Evolutionary conservation across 169 alveolate genomes (phyloP).

Genomic region (Plasmodium billcollinsi): DNA sequence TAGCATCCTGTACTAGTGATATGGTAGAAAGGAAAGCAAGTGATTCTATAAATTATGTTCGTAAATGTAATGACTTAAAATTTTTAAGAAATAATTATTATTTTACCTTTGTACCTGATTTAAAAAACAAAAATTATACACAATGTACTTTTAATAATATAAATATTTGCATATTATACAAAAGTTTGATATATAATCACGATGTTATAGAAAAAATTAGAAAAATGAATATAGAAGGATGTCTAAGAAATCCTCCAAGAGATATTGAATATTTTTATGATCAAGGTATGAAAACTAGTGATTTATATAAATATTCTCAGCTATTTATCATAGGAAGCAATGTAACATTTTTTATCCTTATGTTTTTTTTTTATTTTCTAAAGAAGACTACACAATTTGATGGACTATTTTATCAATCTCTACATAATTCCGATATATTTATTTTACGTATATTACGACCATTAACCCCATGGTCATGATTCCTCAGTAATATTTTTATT

Average conservation of each 20-base stretch:
- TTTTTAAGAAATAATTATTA: constrained; percentile 56
- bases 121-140: constrained; percentile 23
- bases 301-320: constrained; percentile 61
- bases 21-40: neutral
- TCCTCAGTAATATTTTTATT: too few species aligned
- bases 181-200: constrained; percentile 23
- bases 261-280: constrained; percentile 63
- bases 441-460: constrained; percentile 56
- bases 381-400: constrained; percentile 72
- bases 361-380: constrained; percentile 54
- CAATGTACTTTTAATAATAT: constrained; percentile 69
- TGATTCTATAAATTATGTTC: constrained; percentile 8
- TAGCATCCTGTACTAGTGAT: constrained; percentile 54
- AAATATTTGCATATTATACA: constrained; percentile 50
- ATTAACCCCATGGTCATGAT: constrained; percentile 58
- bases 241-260: constrained; percentile 30
- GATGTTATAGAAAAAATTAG: constrained; percentile 8
- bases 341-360: constrained; percentile 43
- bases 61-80: constrained; percentile 49
- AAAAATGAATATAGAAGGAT: constrained; percentile 28
- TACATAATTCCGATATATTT: constrained; percentile 51
- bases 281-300: constrained; percentile 48
- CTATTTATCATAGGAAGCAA: constrained; percentile 67
- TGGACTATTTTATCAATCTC: constrained; percentile 68
- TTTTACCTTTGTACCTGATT: constrained; percentile 62